phyloP scores from a whole-genome alignment of 2,329 filamentous ascomycete genomes.

The Fusarium heterosporum region DNA sequence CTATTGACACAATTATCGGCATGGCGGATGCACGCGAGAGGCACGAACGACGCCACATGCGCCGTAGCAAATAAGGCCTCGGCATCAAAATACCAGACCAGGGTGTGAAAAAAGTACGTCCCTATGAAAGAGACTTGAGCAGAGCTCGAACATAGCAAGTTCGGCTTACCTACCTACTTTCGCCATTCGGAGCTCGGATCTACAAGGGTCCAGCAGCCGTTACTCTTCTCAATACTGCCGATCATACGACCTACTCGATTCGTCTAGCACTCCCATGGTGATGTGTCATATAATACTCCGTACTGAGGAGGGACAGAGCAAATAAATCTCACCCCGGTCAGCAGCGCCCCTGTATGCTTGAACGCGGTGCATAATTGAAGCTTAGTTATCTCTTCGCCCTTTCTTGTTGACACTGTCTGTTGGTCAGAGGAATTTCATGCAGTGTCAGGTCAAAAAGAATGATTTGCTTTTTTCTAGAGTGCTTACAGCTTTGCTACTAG shows the following conservation, averaged over 20 bases:
- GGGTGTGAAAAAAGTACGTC: background rate
- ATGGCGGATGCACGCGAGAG: background rate
- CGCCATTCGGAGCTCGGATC: background rate
- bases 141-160: too few species aligned
- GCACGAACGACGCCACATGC: background rate
- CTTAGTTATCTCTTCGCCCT: conserved; percentile 10
- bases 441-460: background rate
- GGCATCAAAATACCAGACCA: background rate
- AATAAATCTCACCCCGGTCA: background rate
- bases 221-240: conserved; percentile 6
- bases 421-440: conserved; percentile 12
- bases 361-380: background rate
- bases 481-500: conserved; percentile 9
- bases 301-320: background rate
- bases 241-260: conserved; percentile 10
- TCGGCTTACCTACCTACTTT: conserved; percentile 1
- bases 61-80: background rate
- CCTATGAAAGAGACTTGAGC: too few species aligned
- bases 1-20: background rate
- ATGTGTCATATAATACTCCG: conserved; percentile 10
- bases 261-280: background rate
- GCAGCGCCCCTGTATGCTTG: conserved; percentile 2
- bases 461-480: conserved; percentile 5
- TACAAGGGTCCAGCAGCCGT: conserved; percentile 1
- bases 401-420: background rate